phyloP scores from a whole-genome alignment of 2,329 filamentous ascomycete species.

The Epichloe hybrida region DNA sequence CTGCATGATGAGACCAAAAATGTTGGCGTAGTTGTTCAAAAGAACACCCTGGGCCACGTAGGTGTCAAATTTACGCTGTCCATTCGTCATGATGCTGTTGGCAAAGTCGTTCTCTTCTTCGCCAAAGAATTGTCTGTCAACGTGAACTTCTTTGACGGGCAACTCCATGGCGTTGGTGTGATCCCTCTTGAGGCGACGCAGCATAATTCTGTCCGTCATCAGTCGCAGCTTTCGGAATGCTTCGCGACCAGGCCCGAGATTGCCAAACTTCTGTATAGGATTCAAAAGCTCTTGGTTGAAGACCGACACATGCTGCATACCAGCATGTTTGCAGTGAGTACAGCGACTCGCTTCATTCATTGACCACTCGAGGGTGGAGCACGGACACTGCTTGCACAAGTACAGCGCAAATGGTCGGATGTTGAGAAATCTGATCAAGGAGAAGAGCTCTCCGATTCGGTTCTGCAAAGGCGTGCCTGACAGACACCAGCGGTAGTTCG shows the following conservation, averaged over 20 bases:
- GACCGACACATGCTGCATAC: constrained; percentile 38
- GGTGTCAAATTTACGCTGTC: constrained; percentile 79
- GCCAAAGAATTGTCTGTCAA: constrained; percentile 86
- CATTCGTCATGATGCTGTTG: constrained; percentile 86
- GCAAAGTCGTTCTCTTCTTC: constrained; percentile 95
- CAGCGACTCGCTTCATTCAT: constrained; percentile 62
- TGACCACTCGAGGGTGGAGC: constrained; percentile 71
- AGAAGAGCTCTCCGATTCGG: constrained; percentile 94
- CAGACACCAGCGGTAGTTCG: constrained; percentile 87
- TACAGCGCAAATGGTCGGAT: constrained; percentile 84
- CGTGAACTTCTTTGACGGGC: constrained; percentile 82
- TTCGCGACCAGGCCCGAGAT: constrained; percentile 44
- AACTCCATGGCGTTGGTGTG: constrained; percentile 92
- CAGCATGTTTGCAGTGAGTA: constrained; percentile 40
- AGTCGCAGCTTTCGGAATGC: constrained; percentile 75
- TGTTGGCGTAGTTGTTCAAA: constrained; percentile 96
- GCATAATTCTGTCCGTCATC: constrained; percentile 88
- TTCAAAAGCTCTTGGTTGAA: constrained; percentile 95
- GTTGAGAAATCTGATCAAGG: constrained; percentile 80
- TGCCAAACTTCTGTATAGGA: constrained; percentile 55
- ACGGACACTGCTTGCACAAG: constrained; percentile 78
- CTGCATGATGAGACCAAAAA: constrained; percentile 97
- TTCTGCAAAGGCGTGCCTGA: constrained; percentile 94
- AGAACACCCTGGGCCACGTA: constrained; percentile 91
- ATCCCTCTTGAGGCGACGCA: constrained; percentile 86